Evolutionary conservation across 2,329 filamentous ascomycete species (phyloP), one percentile per base, ranked within the genome.

Genomic region (Colletotrichum simmondsii): DNA sequence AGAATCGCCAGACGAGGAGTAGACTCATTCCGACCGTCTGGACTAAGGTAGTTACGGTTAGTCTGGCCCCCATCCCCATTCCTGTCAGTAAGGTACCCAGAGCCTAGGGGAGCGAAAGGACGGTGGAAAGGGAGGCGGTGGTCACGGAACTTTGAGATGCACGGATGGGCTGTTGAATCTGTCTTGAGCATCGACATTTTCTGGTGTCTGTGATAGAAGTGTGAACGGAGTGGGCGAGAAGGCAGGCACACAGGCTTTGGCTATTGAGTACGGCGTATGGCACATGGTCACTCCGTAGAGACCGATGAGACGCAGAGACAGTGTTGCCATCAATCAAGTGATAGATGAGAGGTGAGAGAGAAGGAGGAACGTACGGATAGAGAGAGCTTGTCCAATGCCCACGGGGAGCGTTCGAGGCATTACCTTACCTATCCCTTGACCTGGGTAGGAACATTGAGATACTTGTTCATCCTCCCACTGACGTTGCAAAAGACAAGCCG

Each of bases 11-110:
- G 59, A 69, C 65, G 52, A 22, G 69, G 69, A 42, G 54, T 69
- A 63, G 65, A 72, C 65, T 72, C 52, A 52, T 63, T 59, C 26
- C 53, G 58, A 68, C 65, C 58, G 53, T 53, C 65, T 64, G 59
- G 57, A 19, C 65, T 52, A 72, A 49, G 59, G 37, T 52, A 62
- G 19, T 14, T 37, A 22, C 16, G 11, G 37, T 30, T 30, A 62
- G 58, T 58, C 56, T 32, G 58, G 49, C 56, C 54, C 65, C 24
- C 35, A 69, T 67, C 26, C 26, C 35, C 59, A 30, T 64, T 54
- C 53, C 35, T 42, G 42, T 68, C 60, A 26, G 19, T 56, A 54
- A 35, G 66, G 30, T 32, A 32, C 42, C 52, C 26, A 42, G 30
- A 46, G 28, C 32, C 30, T 30, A 22, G 46, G 26, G 32, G 14